These are phyloP conservation scores for Xerocomus amazonicus DNA, from an alignment of 1,284 basidiomycete genomes.

Conservation along the genomic window DNA sequence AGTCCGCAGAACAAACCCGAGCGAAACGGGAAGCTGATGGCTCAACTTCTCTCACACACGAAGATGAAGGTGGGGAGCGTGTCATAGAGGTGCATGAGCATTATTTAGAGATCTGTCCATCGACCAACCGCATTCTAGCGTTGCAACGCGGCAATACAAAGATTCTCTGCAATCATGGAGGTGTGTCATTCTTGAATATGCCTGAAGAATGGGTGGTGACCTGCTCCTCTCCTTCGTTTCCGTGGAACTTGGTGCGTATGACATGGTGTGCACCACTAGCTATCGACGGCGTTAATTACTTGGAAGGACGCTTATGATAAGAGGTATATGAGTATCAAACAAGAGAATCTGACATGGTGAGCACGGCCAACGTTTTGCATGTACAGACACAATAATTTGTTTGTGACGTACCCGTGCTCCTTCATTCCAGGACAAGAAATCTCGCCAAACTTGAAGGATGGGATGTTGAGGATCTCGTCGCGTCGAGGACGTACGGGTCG, in stretches of 20 bases:
- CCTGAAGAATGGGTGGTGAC: neutral
- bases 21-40: neutral
- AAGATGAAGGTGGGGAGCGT: neutral
- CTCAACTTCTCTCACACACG: neutral
- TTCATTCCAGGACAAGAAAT: constrained; percentile 30
- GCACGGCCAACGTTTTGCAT: constrained; percentile 3
- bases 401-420: neutral
- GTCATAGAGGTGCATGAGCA: constrained; percentile 8
- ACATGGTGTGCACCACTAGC: constrained; percentile 22
- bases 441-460: constrained; percentile 40
- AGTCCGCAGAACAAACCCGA: neutral
- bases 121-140: constrained; percentile 9
- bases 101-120: neutral
- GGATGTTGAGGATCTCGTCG: constrained; percentile 36
- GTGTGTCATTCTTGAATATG: constrained; percentile 12
- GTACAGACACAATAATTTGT: neutral
- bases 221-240: neutral
- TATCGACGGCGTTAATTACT: constrained; percentile 30
- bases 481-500: constrained; percentile 34
- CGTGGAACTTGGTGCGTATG: neutral
- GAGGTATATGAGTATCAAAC: constrained; percentile 12
- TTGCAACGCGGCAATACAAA: constrained; percentile 4
- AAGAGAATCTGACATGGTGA: constrained; percentile 34
- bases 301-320: constrained; percentile 35
- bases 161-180: constrained; percentile 23